phyloP scores from a whole-genome alignment of 495 filamentous ascomycete genomes.

The Glonium stellatum region DNA sequence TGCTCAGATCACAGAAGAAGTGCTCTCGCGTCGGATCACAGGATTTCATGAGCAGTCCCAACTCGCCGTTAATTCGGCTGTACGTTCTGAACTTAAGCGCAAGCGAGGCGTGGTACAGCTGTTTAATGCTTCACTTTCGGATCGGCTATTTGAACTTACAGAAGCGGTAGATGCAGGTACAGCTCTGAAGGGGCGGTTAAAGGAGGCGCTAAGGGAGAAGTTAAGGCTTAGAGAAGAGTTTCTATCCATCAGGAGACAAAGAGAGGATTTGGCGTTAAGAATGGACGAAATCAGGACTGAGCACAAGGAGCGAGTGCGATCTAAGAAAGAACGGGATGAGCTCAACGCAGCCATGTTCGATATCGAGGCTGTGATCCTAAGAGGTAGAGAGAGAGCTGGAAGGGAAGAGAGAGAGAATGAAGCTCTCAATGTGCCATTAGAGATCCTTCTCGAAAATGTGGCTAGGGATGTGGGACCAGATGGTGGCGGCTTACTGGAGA shows the following conservation, averaged over 20 bases:
- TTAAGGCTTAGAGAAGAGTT: constrained; percentile 57
- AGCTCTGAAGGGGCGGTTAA: constrained; percentile 54
- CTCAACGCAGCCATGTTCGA: constrained; percentile 19
- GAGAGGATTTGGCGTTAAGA: constrained; percentile 58
- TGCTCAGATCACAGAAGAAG: constrained; percentile 5
- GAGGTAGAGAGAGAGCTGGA: constrained; percentile 11
- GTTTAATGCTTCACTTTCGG: constrained; percentile 9
- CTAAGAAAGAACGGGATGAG: constrained; percentile 1
- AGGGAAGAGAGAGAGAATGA: constrained; percentile 17
- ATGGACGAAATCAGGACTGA: constrained; percentile 62
- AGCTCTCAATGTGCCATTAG: constrained; percentile 17
- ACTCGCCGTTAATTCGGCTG: background rate
- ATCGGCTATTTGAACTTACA: background rate
- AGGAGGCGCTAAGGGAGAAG: constrained; percentile 58
- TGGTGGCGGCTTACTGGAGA: constrained; percentile 12
- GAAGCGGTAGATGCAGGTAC: background rate
- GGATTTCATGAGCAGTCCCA: background rate
- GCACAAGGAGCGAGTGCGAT: constrained; percentile 44
- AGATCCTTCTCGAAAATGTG: constrained; percentile 18
- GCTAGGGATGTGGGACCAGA: constrained; percentile 6
- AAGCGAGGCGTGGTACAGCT: constrained; percentile 2
- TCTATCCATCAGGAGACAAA: constrained; percentile 54
- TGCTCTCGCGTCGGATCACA: background rate
- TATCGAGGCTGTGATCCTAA: constrained; percentile 18
- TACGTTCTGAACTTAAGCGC: background rate